A percentile compares a stretch with the other conserved stretches of the same genome.
phyloP scores from a whole-genome alignment of 352 stramenopile genomes.

The Phytopythium boreale region DNA sequence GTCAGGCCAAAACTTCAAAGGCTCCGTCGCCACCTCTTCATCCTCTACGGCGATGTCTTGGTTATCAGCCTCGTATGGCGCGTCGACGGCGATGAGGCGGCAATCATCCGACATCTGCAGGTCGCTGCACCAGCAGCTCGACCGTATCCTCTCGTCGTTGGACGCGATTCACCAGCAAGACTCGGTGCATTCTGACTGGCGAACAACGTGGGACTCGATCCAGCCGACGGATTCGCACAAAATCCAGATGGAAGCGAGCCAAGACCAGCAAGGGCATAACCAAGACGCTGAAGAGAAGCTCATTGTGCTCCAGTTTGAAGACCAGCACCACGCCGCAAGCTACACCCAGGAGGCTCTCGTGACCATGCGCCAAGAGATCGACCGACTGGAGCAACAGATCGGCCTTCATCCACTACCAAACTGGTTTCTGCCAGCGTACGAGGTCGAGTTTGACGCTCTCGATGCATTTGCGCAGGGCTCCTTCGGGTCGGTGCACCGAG shows the following conservation, averaged over 20 bases:
- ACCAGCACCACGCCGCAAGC: neutral
- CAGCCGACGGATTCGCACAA: neutral
- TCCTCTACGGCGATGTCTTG: neutral
- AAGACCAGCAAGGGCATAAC: neutral
- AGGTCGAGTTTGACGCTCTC: conserved; percentile 19
- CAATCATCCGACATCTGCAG: neutral
- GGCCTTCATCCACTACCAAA: conserved; percentile 5
- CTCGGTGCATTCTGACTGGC: neutral
- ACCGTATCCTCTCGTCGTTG: neutral
- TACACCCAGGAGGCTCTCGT: neutral
- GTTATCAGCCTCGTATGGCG: neutral
- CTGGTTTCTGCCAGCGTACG: conserved; percentile 26
- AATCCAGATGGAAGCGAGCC: neutral
- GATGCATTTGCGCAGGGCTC: conserved; percentile 17
- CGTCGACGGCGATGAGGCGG: neutral
- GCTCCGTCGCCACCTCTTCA: neutral
- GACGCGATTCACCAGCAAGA: neutral
- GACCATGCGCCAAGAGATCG: neutral
- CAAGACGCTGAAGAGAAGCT: neutral
- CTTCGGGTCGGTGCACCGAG: conserved; percentile 25
- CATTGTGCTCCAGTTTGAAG: conserved; percentile 1
- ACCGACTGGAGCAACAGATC: neutral
- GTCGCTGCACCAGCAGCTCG: neutral
- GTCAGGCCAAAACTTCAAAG: neutral
- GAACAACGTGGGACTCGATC: neutral